Percentiles rank a stretch among this genome's conserved stretches.
Evolutionary conservation across 169 alveolate species (phyloP).

Genomic region (Plasmodium coatneyi): DNA sequence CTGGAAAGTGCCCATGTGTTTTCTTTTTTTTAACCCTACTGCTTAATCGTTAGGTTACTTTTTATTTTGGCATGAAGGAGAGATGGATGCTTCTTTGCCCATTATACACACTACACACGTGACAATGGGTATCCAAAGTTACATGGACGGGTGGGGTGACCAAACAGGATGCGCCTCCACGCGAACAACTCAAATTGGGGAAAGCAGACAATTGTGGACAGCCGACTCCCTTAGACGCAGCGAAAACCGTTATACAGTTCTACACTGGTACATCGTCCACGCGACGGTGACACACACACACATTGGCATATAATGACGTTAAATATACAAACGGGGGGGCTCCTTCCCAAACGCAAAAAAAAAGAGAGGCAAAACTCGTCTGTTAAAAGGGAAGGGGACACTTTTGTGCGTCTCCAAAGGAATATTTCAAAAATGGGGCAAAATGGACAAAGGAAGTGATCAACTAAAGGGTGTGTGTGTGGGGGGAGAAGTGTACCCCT

Average conservation of each 20-base stretch:
- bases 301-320: background rate
- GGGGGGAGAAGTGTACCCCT: background rate
- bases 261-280: background rate
- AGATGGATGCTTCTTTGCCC: background rate
- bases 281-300: background rate
- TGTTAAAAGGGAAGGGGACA: background rate
- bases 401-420: background rate
- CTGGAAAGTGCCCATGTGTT: background rate
- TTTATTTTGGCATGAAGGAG: background rate
- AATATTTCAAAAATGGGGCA: background rate
- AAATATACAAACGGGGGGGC: background rate
- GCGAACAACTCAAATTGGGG: background rate
- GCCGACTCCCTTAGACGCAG: background rate
- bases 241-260: background rate
- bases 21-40: background rate
- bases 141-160: background rate
- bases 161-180: background rate
- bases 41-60: background rate
- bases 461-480: background rate
- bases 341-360: background rate
- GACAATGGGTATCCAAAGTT: background rate
- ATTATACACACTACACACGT: background rate
- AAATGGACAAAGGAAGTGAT: background rate
- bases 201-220: background rate
- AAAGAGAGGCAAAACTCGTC: background rate